Base-by-base conservation (phyloP, 2,329 filamentous ascomycete genomes). In the Trichoderma sp. region DNA sequence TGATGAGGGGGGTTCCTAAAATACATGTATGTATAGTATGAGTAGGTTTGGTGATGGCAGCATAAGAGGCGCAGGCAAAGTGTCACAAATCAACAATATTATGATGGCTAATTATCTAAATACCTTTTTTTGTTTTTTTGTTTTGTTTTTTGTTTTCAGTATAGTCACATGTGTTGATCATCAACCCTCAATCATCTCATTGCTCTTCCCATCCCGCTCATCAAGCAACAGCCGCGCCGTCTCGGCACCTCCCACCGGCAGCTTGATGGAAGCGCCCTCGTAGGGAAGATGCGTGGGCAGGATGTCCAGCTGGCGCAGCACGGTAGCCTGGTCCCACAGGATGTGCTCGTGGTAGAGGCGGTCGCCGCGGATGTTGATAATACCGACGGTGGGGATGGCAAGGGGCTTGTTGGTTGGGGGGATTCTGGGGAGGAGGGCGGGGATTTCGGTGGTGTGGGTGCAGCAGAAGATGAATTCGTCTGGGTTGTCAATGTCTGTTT, bases 391-490 rank as follows among this genome's bases (percentile, higher is more conserved):
- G 0, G 88, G 85, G 39, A 91, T 81, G 55, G 84, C 80, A 13
- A 90, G 81, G 10, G 79, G 77, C 66, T 79, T 81, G 56, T 81
- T 78, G 0, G 87, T 88, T 0, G 85, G 83, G 5, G 84, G 85
- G 1, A 88, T 78, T 0, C 84, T 84, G 3, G 86, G 85, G 7
- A 87, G 76, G 37, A 73, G 69, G 70, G 69, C 71, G 59, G 70
- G 70, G 39, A 73, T 72, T 32, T 60, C 30, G 3, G n/a, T 82
- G 83, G 68, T 59, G 73, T 79, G 89, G 0, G 88, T 91, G 67
- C 89, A 85, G 32, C 80, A 83, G 74, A 87, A 87, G 51, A 91
- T 81, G 71, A 91, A 91, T 74, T 91, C 90, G 72, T 91, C 89
- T 73, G 5, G 64, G 10, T 11, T 11, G 32, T 69, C 4, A 11